Evolutionary conservation across 192 early-diverging fungal species (phyloP).

Genomic region (Obelidium mucronatum): DNA sequence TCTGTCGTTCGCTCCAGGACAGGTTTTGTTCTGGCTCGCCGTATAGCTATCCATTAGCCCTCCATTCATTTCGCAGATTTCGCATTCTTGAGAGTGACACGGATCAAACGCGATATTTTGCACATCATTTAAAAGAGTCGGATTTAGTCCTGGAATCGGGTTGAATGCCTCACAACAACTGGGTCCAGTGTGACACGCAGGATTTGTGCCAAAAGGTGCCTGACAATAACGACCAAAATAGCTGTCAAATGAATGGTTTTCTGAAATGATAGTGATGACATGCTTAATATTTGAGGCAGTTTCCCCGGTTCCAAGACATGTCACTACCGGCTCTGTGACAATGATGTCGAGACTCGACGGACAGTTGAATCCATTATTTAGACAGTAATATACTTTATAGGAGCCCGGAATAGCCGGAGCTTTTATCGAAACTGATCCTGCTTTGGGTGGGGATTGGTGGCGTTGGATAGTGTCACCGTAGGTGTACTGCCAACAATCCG

Average conservation of each 20-base stretch:
- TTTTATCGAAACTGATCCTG: slow-evolving; percentile 25
- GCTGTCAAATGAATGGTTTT: slow-evolving; percentile 26
- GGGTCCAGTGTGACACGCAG: slow-evolving; percentile 17
- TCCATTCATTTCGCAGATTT: slow-evolving; percentile 32
- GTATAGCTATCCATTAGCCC: slow-evolving; percentile 33
- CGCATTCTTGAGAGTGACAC: not conserved
- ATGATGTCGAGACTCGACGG: slow-evolving; percentile 2
- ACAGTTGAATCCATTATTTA: slow-evolving; percentile 14
- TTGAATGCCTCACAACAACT: not conserved
- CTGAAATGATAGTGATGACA: slow-evolving; percentile 17
- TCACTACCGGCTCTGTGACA: slow-evolving; percentile 3
- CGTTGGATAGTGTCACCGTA: slow-evolving; percentile 16
- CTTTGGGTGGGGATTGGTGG: not conserved
- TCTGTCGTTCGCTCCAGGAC: not conserved
- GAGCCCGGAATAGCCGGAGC: slow-evolving; percentile 27
- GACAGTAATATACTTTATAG: slow-evolving; percentile 28
- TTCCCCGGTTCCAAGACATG: not conserved
- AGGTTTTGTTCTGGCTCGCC: not conserved
- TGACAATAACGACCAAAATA: slow-evolving; percentile 32
- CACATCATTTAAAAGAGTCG: not conserved
- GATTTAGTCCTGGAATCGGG: not conserved
- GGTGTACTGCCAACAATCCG: slow-evolving; percentile 32
- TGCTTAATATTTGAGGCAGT: slow-evolving; percentile 14
- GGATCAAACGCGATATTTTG: not conserved
- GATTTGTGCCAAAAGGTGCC: slow-evolving; percentile 8